Percentiles rank a stretch among this genome's conserved stretches.
Evolutionary conservation across 108 stramenopile species (phyloP).

Genomic region (Fragilaria crotonensis): DNA sequence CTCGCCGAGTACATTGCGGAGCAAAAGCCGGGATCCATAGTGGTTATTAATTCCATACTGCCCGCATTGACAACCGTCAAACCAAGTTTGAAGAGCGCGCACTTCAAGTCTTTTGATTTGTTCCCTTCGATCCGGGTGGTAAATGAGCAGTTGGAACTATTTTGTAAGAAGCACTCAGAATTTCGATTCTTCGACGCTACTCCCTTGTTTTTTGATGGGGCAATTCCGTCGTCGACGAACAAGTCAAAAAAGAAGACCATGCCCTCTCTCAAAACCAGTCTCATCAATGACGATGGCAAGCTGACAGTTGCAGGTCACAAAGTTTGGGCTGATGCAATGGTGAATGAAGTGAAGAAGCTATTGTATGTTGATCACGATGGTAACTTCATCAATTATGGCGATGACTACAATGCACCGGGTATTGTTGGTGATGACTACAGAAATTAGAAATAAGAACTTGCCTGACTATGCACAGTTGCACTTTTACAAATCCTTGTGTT

Average conservation of each 20-base stretch:
- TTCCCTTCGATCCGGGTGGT: slow-evolving; percentile 29
- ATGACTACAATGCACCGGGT: not conserved
- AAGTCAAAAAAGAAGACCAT: slow-evolving; percentile 17
- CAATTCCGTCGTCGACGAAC: not conserved
- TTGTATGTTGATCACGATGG: slow-evolving; percentile 17
- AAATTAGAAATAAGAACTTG: no score
- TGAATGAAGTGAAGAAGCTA: slow-evolving; percentile 14
- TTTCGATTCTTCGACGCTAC: slow-evolving; percentile 30
- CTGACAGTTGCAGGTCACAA: slow-evolving; percentile 14
- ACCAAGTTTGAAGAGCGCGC: not conserved
- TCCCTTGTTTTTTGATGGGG: slow-evolving; percentile 15
- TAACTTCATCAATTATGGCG: slow-evolving; percentile 20
- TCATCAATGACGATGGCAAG: slow-evolving; percentile 21
- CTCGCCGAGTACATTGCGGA: slow-evolving; percentile 48
- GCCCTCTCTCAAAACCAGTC: slow-evolving; percentile 12
- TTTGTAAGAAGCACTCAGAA: slow-evolving; percentile 24
- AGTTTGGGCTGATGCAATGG: slow-evolving; percentile 12
- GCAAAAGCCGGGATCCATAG: slow-evolving; percentile 25
- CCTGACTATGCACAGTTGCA: not conserved
- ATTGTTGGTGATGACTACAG: no score
- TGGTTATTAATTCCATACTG: slow-evolving; percentile 57
- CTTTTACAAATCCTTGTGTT: slow-evolving; percentile 39
- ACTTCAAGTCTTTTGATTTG: slow-evolving; percentile 8
- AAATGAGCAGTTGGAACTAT: slow-evolving; percentile 23
- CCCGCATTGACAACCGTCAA: slow-evolving; percentile 19